Evolutionary conservation across 1,284 basidiomycete species (phyloP).

Genomic region (Meira miltonrushii): DNA sequence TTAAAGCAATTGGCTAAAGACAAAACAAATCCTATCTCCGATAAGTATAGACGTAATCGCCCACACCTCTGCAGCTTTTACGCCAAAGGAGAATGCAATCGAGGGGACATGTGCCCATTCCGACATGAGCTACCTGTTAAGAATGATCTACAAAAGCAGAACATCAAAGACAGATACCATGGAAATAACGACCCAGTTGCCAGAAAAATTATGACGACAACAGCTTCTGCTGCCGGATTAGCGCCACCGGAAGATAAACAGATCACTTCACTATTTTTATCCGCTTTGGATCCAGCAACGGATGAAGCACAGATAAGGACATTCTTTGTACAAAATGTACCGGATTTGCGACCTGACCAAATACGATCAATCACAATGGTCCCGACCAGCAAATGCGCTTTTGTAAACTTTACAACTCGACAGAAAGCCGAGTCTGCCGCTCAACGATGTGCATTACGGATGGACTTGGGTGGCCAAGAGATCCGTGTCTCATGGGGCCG

Average conservation of each 20-base stretch:
- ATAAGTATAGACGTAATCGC: constrained; percentile 91
- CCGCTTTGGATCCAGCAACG: constrained; percentile 69
- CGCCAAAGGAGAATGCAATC: constrained; percentile 85
- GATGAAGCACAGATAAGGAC: constrained; percentile 76
- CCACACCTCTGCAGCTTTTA: constrained; percentile 94
- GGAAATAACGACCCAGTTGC: constrained; percentile 86
- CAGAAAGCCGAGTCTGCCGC: constrained; percentile 77
- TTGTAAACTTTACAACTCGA: constrained; percentile 85
- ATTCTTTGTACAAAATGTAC: constrained; percentile 57
- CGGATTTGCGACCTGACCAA: constrained; percentile 57
- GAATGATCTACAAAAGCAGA: constrained; percentile 77
- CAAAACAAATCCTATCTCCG: constrained; percentile 46
- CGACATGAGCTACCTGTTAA: constrained; percentile 74
- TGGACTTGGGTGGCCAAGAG: constrained; percentile 73
- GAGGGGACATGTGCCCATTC: constrained; percentile 88
- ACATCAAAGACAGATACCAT: constrained; percentile 78
- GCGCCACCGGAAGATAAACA: constrained; percentile 79
- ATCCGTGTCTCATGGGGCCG: constrained; percentile 77
- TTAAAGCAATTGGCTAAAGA: constrained; percentile 85
- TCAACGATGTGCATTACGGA: constrained; percentile 74
- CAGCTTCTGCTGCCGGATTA: constrained; percentile 73
- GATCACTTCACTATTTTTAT: constrained; percentile 81
- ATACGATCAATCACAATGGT: constrained; percentile 58
- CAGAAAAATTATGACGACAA: constrained; percentile 69
- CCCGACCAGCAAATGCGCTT: constrained; percentile 66